Evolutionary conservation across 2,329 filamentous ascomycete species (phyloP), one percentile per base, ranked within the genome.

Genomic region (Aureobasidium uvarum): DNA sequence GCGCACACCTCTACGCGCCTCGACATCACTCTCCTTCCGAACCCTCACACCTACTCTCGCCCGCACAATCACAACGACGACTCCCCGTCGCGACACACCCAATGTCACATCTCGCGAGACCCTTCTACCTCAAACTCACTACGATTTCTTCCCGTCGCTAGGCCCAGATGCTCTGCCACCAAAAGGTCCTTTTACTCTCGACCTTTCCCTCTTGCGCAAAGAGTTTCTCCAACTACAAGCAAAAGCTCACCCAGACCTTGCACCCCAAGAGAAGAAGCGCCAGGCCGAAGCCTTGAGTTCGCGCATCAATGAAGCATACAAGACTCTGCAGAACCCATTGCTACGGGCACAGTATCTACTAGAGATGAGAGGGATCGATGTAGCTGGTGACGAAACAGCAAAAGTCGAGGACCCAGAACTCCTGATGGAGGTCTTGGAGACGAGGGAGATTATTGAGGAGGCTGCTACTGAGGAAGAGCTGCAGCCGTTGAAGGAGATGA

Each of bases 291-390:
- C 87, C 0, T 81, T 88, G n/a, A 95, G 90, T 11, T 85, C 91
- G 8, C 84, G 86, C 31, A 93, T 98, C 76, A 98, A 98, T 81
- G 89, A 92, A 70, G 95, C 95, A 0, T 98, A 96, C 83, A 89
- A 86, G 73, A 96, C 93, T 2, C 84, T 99, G 0, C 81, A 85
- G 58, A 86, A 89, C 70, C 93, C 95, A 18, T 81, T 99, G 14
- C 77, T 85, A 55, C 86, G 95, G 28, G 93, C 94, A n/a, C 92
- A 97, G 76, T 96, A 98, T 75, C 80, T 98, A 6, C 84, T 98
- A 0, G 77, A 79, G 4, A 79, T 89, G 59, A 84, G 88, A 46
- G 91, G 88, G 0, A 84, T 93, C 23, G 91, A 96, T 73, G 86
- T 95, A 0, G 87, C 86, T 1, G 86, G 88, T 70, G 92, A 97